Percentiles rank a stretch among this genome's conserved stretches.
These are phyloP conservation scores for Mycena haematopus DNA, from an alignment of 768 basidiomycete genomes.

Conservation along the genomic window DNA sequence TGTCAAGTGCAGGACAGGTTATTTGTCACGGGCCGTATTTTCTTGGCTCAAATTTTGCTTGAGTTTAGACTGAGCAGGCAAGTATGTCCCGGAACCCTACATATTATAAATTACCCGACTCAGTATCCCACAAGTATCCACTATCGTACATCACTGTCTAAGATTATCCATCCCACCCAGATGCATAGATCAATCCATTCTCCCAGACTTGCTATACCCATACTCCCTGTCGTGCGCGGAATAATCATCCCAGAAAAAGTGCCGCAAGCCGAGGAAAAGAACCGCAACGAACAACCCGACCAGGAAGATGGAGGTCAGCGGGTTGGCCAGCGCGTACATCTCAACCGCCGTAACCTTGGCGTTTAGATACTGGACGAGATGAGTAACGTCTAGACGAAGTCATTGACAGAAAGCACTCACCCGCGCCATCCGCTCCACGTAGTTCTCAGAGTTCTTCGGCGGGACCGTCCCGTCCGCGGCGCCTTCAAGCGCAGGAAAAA, in stretches of 20 bases:
- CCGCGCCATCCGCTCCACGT: constrained; percentile 68
- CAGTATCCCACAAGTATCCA: too few species aligned
- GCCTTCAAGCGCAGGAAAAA: constrained; percentile 77
- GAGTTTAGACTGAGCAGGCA: too few species aligned
- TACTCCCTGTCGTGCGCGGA: constrained; percentile 28
- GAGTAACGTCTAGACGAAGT: background rate
- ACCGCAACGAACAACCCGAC: constrained; percentile 36
- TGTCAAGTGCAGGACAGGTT: background rate
- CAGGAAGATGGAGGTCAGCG: constrained; percentile 41
- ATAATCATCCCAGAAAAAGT: constrained; percentile 35
- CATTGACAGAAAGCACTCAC: constrained; percentile 44
- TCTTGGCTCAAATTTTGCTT: background rate
- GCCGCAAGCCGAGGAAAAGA: constrained; percentile 38
- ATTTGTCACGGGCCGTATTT: background rate
- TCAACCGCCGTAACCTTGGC: constrained; percentile 45
- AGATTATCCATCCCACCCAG: background rate
- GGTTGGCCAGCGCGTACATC: constrained; percentile 43
- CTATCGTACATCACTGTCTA: constrained; percentile 19
- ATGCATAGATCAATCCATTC: constrained; percentile 27
- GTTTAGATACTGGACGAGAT: constrained; percentile 46
- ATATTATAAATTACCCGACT: constrained; percentile 1
- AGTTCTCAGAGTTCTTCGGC: constrained; percentile 72
- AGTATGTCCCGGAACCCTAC: background rate
- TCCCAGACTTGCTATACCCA: constrained; percentile 30
- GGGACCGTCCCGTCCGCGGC: constrained; percentile 55